Percentiles rank a stretch among this genome's conserved stretches.
phyloP scores from a whole-genome alignment of 148 eudicot species.

The Rhododendron williamsianum region DNA sequence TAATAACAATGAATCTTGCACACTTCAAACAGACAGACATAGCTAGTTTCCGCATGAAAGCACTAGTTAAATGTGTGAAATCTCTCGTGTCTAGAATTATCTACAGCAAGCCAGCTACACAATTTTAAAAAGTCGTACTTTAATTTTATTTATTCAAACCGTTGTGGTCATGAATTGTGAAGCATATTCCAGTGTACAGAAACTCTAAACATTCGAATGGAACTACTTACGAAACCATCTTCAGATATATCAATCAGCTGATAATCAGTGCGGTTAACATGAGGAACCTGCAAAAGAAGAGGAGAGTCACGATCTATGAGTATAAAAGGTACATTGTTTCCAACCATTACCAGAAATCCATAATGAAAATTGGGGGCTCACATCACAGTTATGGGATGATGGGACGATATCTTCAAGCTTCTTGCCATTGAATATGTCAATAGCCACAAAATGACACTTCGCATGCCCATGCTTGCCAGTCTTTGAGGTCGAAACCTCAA shows the following conservation, averaged over 20 bases:
- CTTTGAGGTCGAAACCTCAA: conserved; percentile 56
- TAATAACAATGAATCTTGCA: not conserved
- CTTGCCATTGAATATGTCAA: conserved; percentile 43
- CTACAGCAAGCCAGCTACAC: not conserved
- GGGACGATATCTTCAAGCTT: conserved; percentile 58
- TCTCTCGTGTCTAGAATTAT: not conserved
- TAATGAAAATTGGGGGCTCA: not conserved
- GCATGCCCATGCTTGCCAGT: conserved; percentile 60
- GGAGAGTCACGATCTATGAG: not conserved
- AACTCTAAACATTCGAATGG: not conserved
- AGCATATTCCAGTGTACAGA: not conserved
- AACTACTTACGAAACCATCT: conserved; percentile 39
- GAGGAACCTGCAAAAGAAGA: conserved; percentile 31
- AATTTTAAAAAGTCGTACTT: not conserved
- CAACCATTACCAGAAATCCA: not conserved
- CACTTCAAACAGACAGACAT: not conserved
- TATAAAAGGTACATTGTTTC: not conserved
- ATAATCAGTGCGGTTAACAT: conserved; percentile 42
- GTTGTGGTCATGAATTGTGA: not conserved
- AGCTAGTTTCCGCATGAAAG: not conserved
- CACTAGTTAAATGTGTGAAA: not conserved
- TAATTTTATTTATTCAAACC: not conserved
- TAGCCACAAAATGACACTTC: conserved; percentile 54
- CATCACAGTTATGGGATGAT: conserved; percentile 56
- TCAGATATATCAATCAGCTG: conserved; percentile 41